Percentiles rank a stretch among this genome's conserved stretches.
These are phyloP conservation scores for Caulochytrium protostelioides DNA, from an alignment of 371 early-diverging fungal species.

Conservation along the genomic window DNA sequence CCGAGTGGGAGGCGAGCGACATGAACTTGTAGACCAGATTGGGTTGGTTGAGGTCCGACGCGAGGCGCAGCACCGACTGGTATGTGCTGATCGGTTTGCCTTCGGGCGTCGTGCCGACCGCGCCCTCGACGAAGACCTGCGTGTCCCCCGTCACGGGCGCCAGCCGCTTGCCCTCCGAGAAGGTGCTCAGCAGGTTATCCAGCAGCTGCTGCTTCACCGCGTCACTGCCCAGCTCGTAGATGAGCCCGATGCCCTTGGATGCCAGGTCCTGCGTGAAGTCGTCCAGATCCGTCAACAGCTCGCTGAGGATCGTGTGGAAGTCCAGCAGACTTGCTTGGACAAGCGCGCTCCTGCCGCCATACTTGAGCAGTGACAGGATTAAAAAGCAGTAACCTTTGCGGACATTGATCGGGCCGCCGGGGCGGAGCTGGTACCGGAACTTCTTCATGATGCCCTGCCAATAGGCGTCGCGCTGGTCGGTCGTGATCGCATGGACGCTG, in stretches of 20 bases:
- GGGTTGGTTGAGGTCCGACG: constrained; percentile 77
- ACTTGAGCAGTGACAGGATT: too few species aligned
- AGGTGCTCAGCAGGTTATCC: constrained; percentile 22
- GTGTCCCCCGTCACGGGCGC: constrained; percentile 51
- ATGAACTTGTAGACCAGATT: constrained; percentile 87
- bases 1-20: constrained; percentile 72
- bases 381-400: too few species aligned
- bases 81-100: constrained; percentile 60
- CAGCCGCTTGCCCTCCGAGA: constrained; percentile 21
- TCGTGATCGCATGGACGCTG: too few species aligned
- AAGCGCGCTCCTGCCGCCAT: too few species aligned
- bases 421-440: too few species aligned
- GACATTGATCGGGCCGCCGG: too few species aligned
- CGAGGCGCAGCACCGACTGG: constrained; percentile 61
- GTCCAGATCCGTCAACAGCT: neutral
- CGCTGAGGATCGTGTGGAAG: neutral
- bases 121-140: constrained; percentile 44
- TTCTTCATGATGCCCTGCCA: too few species aligned
- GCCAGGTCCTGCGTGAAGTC: constrained; percentile 60
- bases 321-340: neutral
- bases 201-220: constrained; percentile 37
- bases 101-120: constrained; percentile 56
- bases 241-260: constrained; percentile 64
- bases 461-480: too few species aligned
- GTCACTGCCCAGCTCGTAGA: constrained; percentile 63